phyloP scores from a whole-genome alignment of 768 basidiomycete genomes.

The Panellus pusillus region DNA sequence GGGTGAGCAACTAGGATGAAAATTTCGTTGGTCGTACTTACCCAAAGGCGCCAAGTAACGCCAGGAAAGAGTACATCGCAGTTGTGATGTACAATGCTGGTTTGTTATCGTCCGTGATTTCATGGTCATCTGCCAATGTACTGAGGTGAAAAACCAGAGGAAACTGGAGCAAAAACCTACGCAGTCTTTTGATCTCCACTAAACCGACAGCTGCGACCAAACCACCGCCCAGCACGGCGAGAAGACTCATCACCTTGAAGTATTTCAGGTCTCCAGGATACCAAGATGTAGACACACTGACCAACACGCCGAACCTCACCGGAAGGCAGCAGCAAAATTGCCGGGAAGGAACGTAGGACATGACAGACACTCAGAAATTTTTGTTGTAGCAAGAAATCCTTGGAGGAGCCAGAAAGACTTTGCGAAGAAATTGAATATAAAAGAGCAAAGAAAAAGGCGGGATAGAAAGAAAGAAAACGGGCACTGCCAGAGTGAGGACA shows the following conservation, averaged over 20 bases:
- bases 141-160: neutral
- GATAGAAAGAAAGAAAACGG: slow-evolving; percentile 6
- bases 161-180: slow-evolving; percentile 34
- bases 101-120: slow-evolving; percentile 36
- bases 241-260: slow-evolving; percentile 42
- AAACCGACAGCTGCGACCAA: slow-evolving; percentile 47
- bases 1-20: neutral
- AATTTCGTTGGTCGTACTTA: slow-evolving; percentile 24
- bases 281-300: slow-evolving; percentile 26
- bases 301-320: slow-evolving; percentile 63
- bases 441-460: slow-evolving; percentile 7
- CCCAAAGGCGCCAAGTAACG: slow-evolving; percentile 51
- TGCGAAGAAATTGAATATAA: slow-evolving; percentile 8
- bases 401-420: slow-evolving; percentile 15
- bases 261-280: slow-evolving; percentile 14
- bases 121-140: slow-evolving; percentile 30
- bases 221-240: slow-evolving; percentile 43
- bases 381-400: slow-evolving; percentile 14
- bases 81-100: slow-evolving; percentile 49
- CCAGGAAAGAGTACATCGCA: slow-evolving; percentile 47
- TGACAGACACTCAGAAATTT: slow-evolving; percentile 31
- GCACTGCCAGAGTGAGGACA: slow-evolving; percentile 17
- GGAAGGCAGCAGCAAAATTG: slow-evolving; percentile 68
- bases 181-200: slow-evolving; percentile 42
- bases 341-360: slow-evolving; percentile 52